phyloP scores from a whole-genome alignment of 176 grass and related monocot species.

The Avena atlantica region DNA sequence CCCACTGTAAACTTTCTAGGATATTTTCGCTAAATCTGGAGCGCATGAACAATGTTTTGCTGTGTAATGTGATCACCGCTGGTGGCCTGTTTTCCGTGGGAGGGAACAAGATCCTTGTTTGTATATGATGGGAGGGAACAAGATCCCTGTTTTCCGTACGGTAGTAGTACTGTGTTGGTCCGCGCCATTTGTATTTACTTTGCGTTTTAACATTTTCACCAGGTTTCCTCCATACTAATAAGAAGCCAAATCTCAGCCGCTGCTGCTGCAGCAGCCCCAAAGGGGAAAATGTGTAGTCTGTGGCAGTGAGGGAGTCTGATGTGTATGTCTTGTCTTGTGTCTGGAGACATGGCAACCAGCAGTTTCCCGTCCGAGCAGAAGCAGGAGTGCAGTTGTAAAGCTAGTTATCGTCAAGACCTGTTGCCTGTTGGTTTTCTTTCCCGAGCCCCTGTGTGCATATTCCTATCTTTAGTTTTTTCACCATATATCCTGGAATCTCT shows the following conservation, averaged over 20 bases:
- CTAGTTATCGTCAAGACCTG: slow-evolving; percentile 32
- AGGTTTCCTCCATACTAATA: slow-evolving; percentile 72
- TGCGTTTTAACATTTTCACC: slow-evolving; percentile 33
- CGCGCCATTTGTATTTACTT: not conserved
- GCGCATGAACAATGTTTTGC: not conserved
- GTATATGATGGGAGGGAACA: not conserved
- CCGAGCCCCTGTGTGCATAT: no score
- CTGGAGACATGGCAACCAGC: slow-evolving; percentile 69
- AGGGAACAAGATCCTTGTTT: not conserved
- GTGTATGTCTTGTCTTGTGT: slow-evolving; percentile 69
- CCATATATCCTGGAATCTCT: no score
- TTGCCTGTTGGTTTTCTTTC: no score
- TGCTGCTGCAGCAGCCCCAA: slow-evolving; percentile 51
- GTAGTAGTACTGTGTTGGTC: not conserved
- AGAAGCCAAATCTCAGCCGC: slow-evolving; percentile 72
- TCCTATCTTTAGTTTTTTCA: no score
- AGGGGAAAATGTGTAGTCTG: slow-evolving; percentile 82
- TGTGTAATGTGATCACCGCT: not conserved
- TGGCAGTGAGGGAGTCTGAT: slow-evolving; percentile 79
- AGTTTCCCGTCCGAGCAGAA: slow-evolving; percentile 60
- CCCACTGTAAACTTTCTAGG: not conserved
- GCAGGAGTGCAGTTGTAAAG: slow-evolving; percentile 68
- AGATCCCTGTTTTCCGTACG: not conserved
- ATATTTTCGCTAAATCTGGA: not conserved
- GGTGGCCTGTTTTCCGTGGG: no score